Percentiles rank a stretch among this genome's conserved stretches.
Conservation (phyloP, 371 early-diverging fungal species). For the Saksenaea oblongispora region DNA sequence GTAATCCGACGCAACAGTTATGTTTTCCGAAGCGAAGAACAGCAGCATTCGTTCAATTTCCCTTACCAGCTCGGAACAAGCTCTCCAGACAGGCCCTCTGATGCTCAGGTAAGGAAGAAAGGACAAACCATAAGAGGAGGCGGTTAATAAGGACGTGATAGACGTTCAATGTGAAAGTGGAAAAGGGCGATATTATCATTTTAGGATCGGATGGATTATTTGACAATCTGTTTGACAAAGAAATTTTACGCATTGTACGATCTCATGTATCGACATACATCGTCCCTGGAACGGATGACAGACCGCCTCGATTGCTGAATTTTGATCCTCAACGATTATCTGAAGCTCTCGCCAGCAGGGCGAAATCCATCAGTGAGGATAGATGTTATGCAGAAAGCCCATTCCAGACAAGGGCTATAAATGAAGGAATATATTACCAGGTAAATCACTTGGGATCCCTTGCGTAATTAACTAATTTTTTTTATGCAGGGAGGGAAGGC, state of each 20-base stretch:
- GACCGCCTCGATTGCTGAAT: slow-evolving; percentile 29
- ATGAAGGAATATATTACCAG: slow-evolving; percentile 72
- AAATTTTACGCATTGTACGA: slow-evolving; percentile 74
- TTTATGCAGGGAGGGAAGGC: slow-evolving; percentile 77
- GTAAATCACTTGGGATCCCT: slow-evolving; percentile 11
- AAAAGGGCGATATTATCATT: slow-evolving; percentile 77
- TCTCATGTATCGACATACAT: slow-evolving; percentile 54
- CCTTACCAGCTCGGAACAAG: slow-evolving; percentile 80
- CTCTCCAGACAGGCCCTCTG: slow-evolving; percentile 65
- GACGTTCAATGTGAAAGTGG: slow-evolving; percentile 74
- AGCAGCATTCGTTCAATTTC: slow-evolving; percentile 83
- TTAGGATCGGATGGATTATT: slow-evolving; percentile 81
- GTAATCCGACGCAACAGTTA: slow-evolving; percentile 85
- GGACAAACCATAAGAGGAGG: not conserved
- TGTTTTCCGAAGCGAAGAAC: slow-evolving; percentile 90
- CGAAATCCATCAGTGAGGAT: slow-evolving; percentile 81
- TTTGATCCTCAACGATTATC: slow-evolving; percentile 77
- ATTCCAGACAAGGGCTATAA: slow-evolving; percentile 80
- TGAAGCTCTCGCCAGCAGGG: slow-evolving; percentile 75
- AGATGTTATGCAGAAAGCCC: slow-evolving; percentile 74
- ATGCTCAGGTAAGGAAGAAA: slow-evolving; percentile 60
- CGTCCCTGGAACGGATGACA: slow-evolving; percentile 54
- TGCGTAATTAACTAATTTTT: slow-evolving; percentile 12
- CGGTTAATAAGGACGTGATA: slow-evolving; percentile 1
- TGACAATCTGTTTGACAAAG: slow-evolving; percentile 83